A percentile compares a stretch with the other conserved stretches of the same genome.
These are phyloP conservation scores for Mortierella sp. DNA, from an alignment of 371 early-diverging fungal species.

Conservation along the genomic window DNA sequence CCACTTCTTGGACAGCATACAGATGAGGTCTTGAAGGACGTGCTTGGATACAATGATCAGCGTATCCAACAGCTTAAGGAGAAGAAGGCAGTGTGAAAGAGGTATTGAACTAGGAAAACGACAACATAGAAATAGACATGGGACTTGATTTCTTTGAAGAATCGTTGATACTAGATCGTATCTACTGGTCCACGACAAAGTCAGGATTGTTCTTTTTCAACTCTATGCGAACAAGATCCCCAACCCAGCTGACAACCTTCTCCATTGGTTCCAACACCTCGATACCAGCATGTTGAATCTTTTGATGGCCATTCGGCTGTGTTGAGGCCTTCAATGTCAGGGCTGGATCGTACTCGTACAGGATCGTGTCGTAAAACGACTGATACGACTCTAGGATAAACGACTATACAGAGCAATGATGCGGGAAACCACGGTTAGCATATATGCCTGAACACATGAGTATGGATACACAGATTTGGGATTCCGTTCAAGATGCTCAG, in stretches of 20 bases:
- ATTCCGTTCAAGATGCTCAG: no score
- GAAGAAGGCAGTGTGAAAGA: conserved; percentile 11
- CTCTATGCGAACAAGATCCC: conserved; percentile 29
- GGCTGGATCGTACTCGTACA: conserved; percentile 62
- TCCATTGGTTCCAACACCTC: conserved; percentile 30
- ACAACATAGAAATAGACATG: no score
- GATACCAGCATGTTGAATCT: conserved; percentile 43
- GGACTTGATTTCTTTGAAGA: no score
- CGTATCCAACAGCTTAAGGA: conserved; percentile 19
- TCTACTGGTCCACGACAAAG: conserved; percentile 16
- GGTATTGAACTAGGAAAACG: no score
- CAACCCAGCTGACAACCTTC: conserved; percentile 35
- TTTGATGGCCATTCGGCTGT: conserved; percentile 23
- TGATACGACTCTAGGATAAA: conserved; percentile 77
- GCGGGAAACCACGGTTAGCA: no score
- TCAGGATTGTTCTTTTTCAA: conserved; percentile 38
- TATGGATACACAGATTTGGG: no score
- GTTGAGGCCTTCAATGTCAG: conserved; percentile 33
- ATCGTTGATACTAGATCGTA: no score
- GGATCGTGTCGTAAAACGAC: conserved; percentile 66
- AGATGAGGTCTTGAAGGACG: conserved; percentile 68
- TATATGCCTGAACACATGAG: no score
- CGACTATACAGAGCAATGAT: conserved; percentile 51
- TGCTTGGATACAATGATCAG: conserved; percentile 66
- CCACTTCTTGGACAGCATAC: conserved; percentile 93